Evolutionary conservation across 257 asterid genomes (phyloP).

Genomic region (Rubia yunnanensis): DNA sequence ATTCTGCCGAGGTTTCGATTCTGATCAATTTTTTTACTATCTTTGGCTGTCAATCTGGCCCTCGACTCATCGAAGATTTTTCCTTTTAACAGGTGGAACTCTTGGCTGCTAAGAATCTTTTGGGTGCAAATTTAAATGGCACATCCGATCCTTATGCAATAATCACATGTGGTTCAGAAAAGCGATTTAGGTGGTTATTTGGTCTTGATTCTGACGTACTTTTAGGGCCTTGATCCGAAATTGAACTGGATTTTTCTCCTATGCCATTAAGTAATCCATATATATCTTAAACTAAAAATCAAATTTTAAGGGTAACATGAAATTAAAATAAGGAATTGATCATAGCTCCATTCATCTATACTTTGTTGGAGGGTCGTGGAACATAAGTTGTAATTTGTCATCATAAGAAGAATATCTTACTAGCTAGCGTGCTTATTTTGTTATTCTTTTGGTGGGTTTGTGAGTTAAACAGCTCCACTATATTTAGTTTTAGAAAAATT

Average conservation of each 20-base stretch:
- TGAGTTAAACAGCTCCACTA: neutral
- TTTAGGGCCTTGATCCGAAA: neutral
- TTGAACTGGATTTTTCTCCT: neutral
- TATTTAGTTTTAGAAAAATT: neutral
- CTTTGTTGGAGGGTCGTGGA: neutral
- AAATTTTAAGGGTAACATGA: neutral
- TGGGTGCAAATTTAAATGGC: constrained; percentile 75
- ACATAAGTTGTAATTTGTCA: neutral
- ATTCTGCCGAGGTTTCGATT: neutral
- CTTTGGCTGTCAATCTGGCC: neutral
- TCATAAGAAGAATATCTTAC: neutral
- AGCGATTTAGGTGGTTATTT: constrained; percentile 73
- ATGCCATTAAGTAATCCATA: neutral
- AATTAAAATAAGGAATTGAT: neutral
- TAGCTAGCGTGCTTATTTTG: neutral
- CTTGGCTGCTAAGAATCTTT: constrained; percentile 87
- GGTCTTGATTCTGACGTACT: constrained; percentile 12
- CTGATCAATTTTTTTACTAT: too few species aligned
- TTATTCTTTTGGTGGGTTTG: neutral
- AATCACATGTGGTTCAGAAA: constrained; percentile 71
- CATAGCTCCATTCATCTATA: neutral
- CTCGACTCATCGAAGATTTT: neutral
- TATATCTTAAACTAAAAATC: neutral
- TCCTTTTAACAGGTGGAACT: constrained; percentile 64
- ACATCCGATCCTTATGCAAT: constrained; percentile 93